These are phyloP conservation scores for Talaromyces sp. DNA, from an alignment of 2,329 filamentous ascomycete genomes.

Conservation along the genomic window DNA sequence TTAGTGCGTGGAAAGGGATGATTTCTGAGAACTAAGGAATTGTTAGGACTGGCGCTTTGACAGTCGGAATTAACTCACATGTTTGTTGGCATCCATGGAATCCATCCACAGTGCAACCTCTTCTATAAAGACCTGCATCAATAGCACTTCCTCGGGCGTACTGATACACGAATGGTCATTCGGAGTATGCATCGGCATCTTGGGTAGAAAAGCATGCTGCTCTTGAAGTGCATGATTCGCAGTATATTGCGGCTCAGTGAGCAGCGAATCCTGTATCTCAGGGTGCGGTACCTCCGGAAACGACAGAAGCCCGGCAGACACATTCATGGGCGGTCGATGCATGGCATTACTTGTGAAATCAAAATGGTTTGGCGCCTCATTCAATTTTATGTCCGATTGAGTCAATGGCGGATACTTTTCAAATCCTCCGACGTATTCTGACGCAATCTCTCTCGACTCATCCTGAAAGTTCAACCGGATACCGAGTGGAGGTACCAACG, in stretches of 20 bases:
- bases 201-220: slow-evolving; percentile 33
- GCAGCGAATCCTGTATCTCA: slow-evolving; percentile 27
- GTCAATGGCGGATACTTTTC: slow-evolving; percentile 64
- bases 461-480: slow-evolving; percentile 78
- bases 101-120: slow-evolving; percentile 95
- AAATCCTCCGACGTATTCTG: slow-evolving; percentile 78
- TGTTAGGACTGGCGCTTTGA: background rate
- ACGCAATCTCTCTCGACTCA: slow-evolving; percentile 84
- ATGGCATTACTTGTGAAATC: slow-evolving; percentile 32
- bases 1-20: slow-evolving; percentile 76
- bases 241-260: slow-evolving; percentile 27
- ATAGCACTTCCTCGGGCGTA: slow-evolving; percentile 73
- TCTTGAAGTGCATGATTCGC: slow-evolving; percentile 24
- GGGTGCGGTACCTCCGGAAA: slow-evolving; percentile 45
- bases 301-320: slow-evolving; percentile 50
- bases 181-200: slow-evolving; percentile 39
- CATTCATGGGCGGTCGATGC: slow-evolving; percentile 41
- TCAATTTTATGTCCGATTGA: slow-evolving; percentile 29
- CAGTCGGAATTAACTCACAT: slow-evolving; percentile 43
- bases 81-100: slow-evolving; percentile 76
- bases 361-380: slow-evolving; percentile 24
- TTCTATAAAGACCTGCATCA: slow-evolving; percentile 88
- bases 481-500: slow-evolving; percentile 57
- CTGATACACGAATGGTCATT: slow-evolving; percentile 62
- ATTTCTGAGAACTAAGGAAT: slow-evolving; percentile 64